Percentiles rank a stretch among this genome's conserved stretches.
Evolutionary conservation across 306 rosid genomes (phyloP).

Genomic region (Pterocarpus macrocarpus): DNA sequence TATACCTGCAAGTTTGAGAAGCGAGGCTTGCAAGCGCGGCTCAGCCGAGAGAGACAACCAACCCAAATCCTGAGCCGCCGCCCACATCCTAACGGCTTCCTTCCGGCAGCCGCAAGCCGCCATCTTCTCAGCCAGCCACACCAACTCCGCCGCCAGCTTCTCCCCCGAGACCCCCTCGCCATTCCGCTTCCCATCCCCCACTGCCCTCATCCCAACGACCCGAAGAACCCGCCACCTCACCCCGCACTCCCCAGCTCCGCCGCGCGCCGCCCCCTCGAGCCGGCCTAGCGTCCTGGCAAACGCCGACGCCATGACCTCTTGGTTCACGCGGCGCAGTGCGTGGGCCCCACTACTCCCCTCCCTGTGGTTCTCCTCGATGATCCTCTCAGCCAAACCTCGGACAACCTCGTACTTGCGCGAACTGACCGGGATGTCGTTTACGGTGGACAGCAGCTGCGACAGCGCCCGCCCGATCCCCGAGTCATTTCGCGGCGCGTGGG

Average conservation of each 20-base stretch:
- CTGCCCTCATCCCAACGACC: slow-evolving; percentile 38
- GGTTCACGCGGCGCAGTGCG: slow-evolving; percentile 60
- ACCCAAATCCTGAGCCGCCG: slow-evolving; percentile 59
- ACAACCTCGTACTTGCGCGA: slow-evolving; percentile 74
- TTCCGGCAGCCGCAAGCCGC: slow-evolving; percentile 55
- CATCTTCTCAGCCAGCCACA: slow-evolving; percentile 71
- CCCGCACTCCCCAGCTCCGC: slow-evolving; percentile 8
- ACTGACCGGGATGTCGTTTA: slow-evolving; percentile 63
- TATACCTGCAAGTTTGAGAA: slow-evolving; percentile 64
- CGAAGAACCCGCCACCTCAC: slow-evolving; percentile 34
- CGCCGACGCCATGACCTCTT: slow-evolving; percentile 57
- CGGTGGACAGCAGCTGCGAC: slow-evolving; percentile 58
- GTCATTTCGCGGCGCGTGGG: not conserved
- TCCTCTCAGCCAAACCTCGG: slow-evolving; percentile 64
- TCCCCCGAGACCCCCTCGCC: slow-evolving; percentile 51
- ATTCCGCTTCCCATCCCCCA: not conserved
- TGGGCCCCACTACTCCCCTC: slow-evolving; percentile 36
- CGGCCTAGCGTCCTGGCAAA: slow-evolving; percentile 55
- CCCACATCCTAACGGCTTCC: slow-evolving; percentile 62
- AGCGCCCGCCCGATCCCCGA: slow-evolving; percentile 68
- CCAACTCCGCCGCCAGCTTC: slow-evolving; percentile 73
- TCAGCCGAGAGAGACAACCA: slow-evolving; percentile 62
- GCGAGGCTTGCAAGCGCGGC: slow-evolving; percentile 67
- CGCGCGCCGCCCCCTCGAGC: slow-evolving; percentile 52
- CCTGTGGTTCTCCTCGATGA: slow-evolving; percentile 61